Base-by-base conservation (phyloP, 805 yeast species). In the Metschnikowia proteae region DNA sequence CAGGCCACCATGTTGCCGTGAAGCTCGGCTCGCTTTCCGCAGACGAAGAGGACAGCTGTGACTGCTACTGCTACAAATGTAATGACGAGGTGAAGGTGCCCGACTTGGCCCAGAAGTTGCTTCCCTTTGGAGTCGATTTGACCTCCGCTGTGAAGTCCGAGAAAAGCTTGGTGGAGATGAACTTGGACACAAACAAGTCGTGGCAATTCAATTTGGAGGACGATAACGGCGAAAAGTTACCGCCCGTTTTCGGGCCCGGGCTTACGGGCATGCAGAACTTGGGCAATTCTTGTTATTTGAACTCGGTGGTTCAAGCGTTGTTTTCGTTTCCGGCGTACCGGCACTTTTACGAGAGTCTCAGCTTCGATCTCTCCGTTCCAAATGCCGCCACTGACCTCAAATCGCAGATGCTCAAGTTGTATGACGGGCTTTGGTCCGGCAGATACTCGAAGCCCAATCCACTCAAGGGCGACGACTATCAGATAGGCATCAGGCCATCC, bases 251-350 rank as follows among this genome's bases (percentile, higher is more conserved):
- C 62, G 99, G 98, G 0, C 72, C 82, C 5, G 87, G 82, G 0
- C 71, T 86, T 30, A 88, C 96, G 0, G 99, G 99, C 0, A 68
- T 94, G 62, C 82, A 86, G 57, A 94, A 94, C 61, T 69, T 94
- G 54, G 99, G 99, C 2, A 94, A 94, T 60, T 85, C 96, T 0
- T 94, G 99, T 67, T 94, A 94, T 62, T 58, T 94, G 52, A 86
- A 90, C 42, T 85, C 96, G 1, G 89, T 83, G 0, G 51, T 89
- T 2, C 99, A 94, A 64, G 73, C 82, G 1, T 65, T 94, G 39
- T 84, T 86, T 55, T 62, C 77, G 42, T 57, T 78, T 29, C 63
- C 68, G 1, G 46, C 64, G 2, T 73, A 67, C 52, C 48, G 73
- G 25, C 68, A 71, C 2, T 66, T 67, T 8, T 75, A 82, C 30